phyloP scores from a whole-genome alignment of 306 rosid species.

The Cucurbita argyrosperma region DNA sequence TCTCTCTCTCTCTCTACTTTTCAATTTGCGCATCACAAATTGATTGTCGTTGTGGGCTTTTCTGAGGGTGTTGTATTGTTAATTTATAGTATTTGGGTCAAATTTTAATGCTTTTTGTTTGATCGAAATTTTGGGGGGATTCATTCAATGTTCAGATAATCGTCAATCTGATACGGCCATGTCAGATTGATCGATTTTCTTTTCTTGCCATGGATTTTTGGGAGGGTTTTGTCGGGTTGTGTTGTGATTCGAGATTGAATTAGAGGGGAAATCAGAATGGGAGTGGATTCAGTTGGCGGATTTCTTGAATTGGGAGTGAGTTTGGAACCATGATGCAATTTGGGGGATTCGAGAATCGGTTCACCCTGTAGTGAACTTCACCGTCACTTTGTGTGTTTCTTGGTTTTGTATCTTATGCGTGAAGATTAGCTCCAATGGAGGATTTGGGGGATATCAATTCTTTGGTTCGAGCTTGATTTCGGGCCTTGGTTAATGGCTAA shows the following conservation, averaged over 20 bases:
- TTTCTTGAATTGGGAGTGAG: constrained; percentile 6
- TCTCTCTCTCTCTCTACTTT: neutral
- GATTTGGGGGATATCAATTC: constrained; percentile 26
- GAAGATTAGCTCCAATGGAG: constrained; percentile 19
- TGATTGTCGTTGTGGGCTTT: neutral
- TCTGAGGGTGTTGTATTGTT: neutral
- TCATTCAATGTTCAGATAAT: neutral
- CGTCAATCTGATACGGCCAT: constrained; percentile 7
- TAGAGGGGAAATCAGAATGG: constrained; percentile 32
- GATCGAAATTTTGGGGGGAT: constrained; percentile 8
- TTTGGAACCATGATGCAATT: neutral
- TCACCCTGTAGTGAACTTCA: neutral
- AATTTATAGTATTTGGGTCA: neutral
- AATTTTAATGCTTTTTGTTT: neutral
- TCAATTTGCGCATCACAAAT: neutral
- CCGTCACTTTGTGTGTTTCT: neutral
- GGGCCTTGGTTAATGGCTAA: constrained; percentile 35
- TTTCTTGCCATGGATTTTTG: constrained; percentile 9
- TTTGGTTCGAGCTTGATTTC: constrained; percentile 33
- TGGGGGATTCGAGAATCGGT: neutral
- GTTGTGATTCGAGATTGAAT: constrained; percentile 11
- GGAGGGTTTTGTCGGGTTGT: constrained; percentile 2
- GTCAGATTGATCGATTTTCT: constrained; percentile 8
- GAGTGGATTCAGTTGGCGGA: constrained; percentile 72
- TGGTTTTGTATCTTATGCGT: constrained; percentile 7